These are phyloP conservation scores for Phoma herbarum DNA, from an alignment of 2,329 filamentous ascomycete genomes.

Conservation along the genomic window DNA sequence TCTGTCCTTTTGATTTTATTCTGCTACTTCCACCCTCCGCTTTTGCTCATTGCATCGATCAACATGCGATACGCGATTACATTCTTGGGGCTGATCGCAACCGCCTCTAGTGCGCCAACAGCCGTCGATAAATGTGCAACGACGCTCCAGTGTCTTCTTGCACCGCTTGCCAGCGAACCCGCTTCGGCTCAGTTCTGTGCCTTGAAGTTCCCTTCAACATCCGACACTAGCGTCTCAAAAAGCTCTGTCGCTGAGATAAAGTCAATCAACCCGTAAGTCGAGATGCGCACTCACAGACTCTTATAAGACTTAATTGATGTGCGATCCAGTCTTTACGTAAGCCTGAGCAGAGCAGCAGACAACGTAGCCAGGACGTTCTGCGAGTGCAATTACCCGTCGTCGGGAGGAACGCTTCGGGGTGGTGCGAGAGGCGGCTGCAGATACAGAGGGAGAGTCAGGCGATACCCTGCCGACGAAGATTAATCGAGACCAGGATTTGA, in stretches of 20 bases:
- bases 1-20: not conserved
- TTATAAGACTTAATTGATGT: not conserved
- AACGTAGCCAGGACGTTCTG: not conserved
- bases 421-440: not conserved
- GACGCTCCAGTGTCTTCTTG: not conserved
- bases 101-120: not conserved
- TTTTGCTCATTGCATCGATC: not conserved
- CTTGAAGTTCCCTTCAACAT: not conserved
- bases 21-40: no score
- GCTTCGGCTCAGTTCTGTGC: not conserved
- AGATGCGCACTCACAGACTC: not conserved
- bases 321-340: not conserved
- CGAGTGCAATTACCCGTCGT: not conserved
- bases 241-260: not conserved
- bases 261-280: not conserved
- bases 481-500: not conserved
- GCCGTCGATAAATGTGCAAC: not conserved
- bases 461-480: not conserved
- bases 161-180: not conserved
- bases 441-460: not conserved
- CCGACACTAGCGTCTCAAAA: not conserved
- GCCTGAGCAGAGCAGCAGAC: not conserved
- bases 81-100: not conserved
- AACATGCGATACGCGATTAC: not conserved
- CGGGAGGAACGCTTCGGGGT: not conserved